Percentiles rank a stretch among this genome's conserved stretches.
These are phyloP conservation scores for Botrytis cinerea DNA, from an alignment of 2,329 filamentous ascomycete genomes.

Conservation along the genomic window DNA sequence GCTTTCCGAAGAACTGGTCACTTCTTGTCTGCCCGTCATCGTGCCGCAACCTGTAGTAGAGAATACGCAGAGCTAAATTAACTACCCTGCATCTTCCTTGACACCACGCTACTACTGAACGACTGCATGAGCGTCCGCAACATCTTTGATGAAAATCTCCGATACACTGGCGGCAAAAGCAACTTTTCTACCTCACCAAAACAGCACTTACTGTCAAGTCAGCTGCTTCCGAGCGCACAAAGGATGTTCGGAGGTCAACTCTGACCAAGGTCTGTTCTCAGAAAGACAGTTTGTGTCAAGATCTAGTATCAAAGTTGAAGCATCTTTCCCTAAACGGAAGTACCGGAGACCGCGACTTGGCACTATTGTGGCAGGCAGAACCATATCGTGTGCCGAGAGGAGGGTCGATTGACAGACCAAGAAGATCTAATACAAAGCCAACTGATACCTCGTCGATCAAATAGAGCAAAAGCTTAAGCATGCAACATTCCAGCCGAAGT, in stretches of 20 bases:
- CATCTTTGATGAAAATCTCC: neutral
- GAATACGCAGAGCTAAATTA: neutral
- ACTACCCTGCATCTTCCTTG: neutral
- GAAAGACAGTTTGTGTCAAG: neutral
- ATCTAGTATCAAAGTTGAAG: neutral
- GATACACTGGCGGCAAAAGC: neutral
- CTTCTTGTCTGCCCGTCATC: neutral
- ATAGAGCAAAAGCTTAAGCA: no score
- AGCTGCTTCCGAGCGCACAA: slow-evolving; percentile 68
- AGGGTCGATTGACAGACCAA: no score
- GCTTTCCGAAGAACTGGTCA: neutral
- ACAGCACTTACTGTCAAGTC: slow-evolving; percentile 84
- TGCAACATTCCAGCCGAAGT: no score
- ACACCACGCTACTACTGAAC: neutral
- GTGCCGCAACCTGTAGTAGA: neutral
- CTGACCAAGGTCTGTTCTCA: slow-evolving; percentile 70
- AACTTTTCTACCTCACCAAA: slow-evolving; percentile 48
- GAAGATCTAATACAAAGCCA: no score
- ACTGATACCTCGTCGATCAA: no score
- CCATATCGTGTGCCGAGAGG: neutral
- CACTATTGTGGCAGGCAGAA: neutral
- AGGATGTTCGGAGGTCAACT: slow-evolving; percentile 96
- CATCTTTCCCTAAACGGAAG: neutral
- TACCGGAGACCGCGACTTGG: neutral
- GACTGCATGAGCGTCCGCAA: neutral